Conservation (phyloP, 1,284 basidiomycete species). For the Takashimella tepidaria region DNA sequence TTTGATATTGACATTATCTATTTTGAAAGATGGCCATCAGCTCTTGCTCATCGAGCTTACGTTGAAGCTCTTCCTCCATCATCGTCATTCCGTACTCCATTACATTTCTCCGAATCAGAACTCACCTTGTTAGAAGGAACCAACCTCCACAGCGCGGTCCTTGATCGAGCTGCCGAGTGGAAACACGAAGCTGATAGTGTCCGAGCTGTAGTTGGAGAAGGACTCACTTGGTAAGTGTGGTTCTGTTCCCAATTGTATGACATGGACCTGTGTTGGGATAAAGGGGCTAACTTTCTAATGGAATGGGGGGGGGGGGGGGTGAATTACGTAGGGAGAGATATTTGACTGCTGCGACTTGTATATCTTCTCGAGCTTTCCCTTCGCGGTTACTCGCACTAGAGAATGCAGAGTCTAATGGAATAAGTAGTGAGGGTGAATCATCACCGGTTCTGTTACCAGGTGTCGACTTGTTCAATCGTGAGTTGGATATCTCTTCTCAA, state of each 20-base stretch:
- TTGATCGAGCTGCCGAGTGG: conserved; percentile 60
- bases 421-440: conserved; percentile 46
- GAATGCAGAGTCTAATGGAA: neutral
- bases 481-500: conserved; percentile 2
- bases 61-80: conserved; percentile 60
- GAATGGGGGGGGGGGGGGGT: too few species aligned
- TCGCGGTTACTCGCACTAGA: conserved; percentile 51
- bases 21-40: conserved; percentile 21
- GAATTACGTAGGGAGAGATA: conserved; percentile 76
- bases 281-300: too few species aligned
- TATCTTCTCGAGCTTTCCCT: conserved; percentile 82
- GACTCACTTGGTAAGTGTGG: conserved; percentile 60
- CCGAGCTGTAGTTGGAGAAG: conserved; percentile 42
- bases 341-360: conserved; percentile 63
- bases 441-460: conserved; percentile 78
- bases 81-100: conserved; percentile 61
- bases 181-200: conserved; percentile 55
- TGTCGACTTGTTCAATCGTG: conserved; percentile 76
- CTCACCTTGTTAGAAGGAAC: conserved; percentile 63
- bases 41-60: conserved; percentile 56
- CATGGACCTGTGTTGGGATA: too few species aligned
- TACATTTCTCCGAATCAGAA: conserved; percentile 66
- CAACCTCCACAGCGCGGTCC: conserved; percentile 68
- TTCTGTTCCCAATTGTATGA: too few species aligned
- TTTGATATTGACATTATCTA: conserved; percentile 1